These are phyloP conservation scores for Xylariaceae sp. DNA, from an alignment of 2,329 filamentous ascomycete species.

Conservation along the genomic window DNA sequence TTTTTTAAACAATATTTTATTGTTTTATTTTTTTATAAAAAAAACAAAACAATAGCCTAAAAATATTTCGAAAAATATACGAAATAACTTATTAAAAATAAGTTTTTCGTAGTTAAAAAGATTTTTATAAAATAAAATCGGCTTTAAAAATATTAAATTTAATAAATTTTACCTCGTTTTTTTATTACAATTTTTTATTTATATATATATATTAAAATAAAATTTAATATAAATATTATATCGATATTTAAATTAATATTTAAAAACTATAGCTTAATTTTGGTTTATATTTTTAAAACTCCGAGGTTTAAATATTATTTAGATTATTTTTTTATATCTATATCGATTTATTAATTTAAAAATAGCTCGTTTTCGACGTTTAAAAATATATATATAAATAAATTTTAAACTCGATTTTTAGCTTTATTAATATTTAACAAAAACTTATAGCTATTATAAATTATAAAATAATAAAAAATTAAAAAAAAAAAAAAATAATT, in stretches of 20 bases:
- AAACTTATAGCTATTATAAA: too few relatives aligned
- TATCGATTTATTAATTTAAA: not conserved
- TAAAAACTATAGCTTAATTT: not conserved
- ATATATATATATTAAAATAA: not conserved
- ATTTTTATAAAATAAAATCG: not conserved
- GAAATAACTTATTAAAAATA: not conserved
- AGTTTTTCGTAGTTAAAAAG: not conserved
- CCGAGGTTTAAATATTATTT: not conserved
- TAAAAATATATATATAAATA: not conserved
- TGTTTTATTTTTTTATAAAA: not conserved
- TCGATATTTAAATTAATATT: not conserved
- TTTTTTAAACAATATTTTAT: not conserved
- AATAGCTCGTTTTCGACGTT: not conserved
- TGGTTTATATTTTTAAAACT: not conserved
- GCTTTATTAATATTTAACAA: not conserved
- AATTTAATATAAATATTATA: not conserved
- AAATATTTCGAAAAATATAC: not conserved
- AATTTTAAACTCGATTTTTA: not conserved
- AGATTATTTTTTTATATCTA: not conserved
- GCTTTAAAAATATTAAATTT: not conserved
- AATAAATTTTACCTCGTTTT: not conserved
- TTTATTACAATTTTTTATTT: not conserved
- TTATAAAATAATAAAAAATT: not conserved
- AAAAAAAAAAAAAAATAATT: not conserved
- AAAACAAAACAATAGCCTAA: not conserved